Percentiles rank a stretch among this genome's conserved stretches.
These are phyloP conservation scores for Anthracocystis walkeri DNA, from an alignment of 1,284 basidiomycete species.

Conservation along the genomic window DNA sequence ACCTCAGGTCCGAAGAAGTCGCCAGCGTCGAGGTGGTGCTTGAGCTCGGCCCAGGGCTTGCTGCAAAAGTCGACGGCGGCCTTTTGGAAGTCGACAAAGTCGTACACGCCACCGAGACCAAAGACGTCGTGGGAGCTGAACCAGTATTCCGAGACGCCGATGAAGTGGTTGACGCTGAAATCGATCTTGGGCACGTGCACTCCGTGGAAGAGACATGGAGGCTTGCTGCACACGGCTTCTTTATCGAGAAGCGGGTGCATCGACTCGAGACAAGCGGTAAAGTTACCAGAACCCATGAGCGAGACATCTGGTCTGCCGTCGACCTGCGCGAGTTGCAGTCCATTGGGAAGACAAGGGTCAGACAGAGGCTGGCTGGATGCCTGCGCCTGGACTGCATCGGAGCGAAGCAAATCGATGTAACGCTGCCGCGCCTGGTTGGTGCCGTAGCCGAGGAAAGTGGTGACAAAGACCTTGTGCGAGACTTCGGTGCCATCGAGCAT, in stretches of 20 bases:
- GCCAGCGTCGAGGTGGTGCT: slow-evolving; percentile 75
- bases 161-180: slow-evolving; percentile 90
- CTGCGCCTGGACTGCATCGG: slow-evolving; percentile 51
- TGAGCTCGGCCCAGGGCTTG: slow-evolving; percentile 81
- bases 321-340: slow-evolving; percentile 74
- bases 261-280: slow-evolving; percentile 81
- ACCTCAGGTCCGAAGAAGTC: slow-evolving; percentile 74
- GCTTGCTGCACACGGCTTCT: slow-evolving; percentile 81
- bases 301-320: slow-evolving; percentile 64
- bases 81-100: slow-evolving; percentile 94
- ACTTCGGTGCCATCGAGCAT: slow-evolving; percentile 87
- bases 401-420: slow-evolving; percentile 79
- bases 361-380: slow-evolving; percentile 34
- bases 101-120: slow-evolving; percentile 91
- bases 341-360: slow-evolving; percentile 90
- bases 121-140: slow-evolving; percentile 98
- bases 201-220: slow-evolving; percentile 96
- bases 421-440: slow-evolving; percentile 94
- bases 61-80: slow-evolving; percentile 88
- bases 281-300: slow-evolving; percentile 83
- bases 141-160: slow-evolving; percentile 99
- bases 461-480: slow-evolving; percentile 92
- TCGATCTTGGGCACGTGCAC: slow-evolving; percentile 83
- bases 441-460: slow-evolving; percentile 97
- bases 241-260: slow-evolving; percentile 88